phyloP scores from a whole-genome alignment of 2,329 filamentous ascomycete species.

The Byssothecium circinans region DNA sequence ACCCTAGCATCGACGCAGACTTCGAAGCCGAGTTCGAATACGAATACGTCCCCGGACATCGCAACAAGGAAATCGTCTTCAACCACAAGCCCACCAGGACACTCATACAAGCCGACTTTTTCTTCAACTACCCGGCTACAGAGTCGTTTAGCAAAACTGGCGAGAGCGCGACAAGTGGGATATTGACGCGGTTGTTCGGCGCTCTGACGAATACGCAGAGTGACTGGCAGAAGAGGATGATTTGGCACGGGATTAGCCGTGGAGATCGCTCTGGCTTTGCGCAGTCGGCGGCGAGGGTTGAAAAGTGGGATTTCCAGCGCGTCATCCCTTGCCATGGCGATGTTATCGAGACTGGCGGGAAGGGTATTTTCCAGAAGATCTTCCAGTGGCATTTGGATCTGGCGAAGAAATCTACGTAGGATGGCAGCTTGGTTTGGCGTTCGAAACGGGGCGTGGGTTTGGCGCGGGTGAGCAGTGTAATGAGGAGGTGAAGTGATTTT shows the following conservation, averaged over 20 bases:
- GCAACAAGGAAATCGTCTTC: slow-evolving; percentile 87
- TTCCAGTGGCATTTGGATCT: slow-evolving; percentile 78
- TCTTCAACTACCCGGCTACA: slow-evolving; percentile 86
- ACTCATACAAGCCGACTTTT: slow-evolving; percentile 83
- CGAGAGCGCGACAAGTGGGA: slow-evolving; percentile 57
- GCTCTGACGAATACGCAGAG: slow-evolving; percentile 64
- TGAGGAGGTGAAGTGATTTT: background rate
- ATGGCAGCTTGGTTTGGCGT: background rate
- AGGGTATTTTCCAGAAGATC: slow-evolving; percentile 74
- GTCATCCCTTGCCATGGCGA: slow-evolving; percentile 95
- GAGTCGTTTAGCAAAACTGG: slow-evolving; percentile 73
- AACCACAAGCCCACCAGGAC: slow-evolving; percentile 76
- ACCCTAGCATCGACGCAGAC: slow-evolving; percentile 64
- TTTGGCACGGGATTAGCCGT: slow-evolving; percentile 72
- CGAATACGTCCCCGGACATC: slow-evolving; percentile 79
- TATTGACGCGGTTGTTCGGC: slow-evolving; percentile 61
- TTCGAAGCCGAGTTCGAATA: slow-evolving; percentile 85
- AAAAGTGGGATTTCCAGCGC: slow-evolving; percentile 79
- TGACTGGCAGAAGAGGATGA: slow-evolving; percentile 75
- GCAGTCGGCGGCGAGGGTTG: slow-evolving; percentile 68
- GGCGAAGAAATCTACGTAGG: slow-evolving; percentile 20
- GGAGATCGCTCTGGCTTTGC: slow-evolving; percentile 70
- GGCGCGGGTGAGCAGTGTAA: background rate
- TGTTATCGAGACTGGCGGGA: slow-evolving; percentile 73
- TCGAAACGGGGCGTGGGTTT: too few species aligned